phyloP scores from a whole-genome alignment of 2,329 filamentous ascomycete species.

The Cladosporium colombiae region DNA sequence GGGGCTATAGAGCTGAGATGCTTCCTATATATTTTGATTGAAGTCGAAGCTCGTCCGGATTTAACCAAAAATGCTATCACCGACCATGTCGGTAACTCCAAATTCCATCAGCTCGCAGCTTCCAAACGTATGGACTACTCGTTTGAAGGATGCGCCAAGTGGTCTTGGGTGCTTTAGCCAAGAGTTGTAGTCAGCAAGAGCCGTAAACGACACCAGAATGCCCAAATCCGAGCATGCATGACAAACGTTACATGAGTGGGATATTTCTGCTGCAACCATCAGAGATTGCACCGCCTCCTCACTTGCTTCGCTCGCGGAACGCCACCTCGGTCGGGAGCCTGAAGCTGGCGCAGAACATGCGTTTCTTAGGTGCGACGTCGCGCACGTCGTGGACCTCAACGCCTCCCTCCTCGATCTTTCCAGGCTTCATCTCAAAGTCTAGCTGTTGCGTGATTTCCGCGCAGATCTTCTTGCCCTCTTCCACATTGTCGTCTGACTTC shows the following conservation, averaged over 20 bases:
- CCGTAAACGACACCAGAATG: neutral
- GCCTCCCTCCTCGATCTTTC: slow-evolving; percentile 54
- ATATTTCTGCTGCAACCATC: neutral
- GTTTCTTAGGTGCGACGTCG: slow-evolving; percentile 88
- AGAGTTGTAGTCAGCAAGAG: neutral
- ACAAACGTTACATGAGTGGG: neutral
- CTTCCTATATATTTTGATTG: neutral
- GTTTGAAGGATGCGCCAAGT: neutral
- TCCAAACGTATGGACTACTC: neutral
- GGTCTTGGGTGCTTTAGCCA: neutral
- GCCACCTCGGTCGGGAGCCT: slow-evolving; percentile 79
- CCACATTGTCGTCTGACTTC: slow-evolving; percentile 73
- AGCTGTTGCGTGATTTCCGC: slow-evolving; percentile 65
- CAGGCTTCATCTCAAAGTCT: slow-evolving; percentile 58
- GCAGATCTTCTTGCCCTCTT: slow-evolving; percentile 62
- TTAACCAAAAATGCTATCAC: neutral
- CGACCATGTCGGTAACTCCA: neutral
- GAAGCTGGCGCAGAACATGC: slow-evolving; percentile 96
- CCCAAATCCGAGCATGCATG: neutral
- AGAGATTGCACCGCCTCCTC: neutral
- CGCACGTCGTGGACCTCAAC: slow-evolving; percentile 67
- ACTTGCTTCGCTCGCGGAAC: slow-evolving; percentile 54
- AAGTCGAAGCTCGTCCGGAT: neutral
- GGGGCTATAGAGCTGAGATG: neutral
- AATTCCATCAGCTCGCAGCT: neutral